A percentile compares a stretch with the other conserved stretches of the same genome.
Evolutionary conservation across 352 stramenopile species (phyloP).

Genomic region (Globisporangium paddicum): DNA sequence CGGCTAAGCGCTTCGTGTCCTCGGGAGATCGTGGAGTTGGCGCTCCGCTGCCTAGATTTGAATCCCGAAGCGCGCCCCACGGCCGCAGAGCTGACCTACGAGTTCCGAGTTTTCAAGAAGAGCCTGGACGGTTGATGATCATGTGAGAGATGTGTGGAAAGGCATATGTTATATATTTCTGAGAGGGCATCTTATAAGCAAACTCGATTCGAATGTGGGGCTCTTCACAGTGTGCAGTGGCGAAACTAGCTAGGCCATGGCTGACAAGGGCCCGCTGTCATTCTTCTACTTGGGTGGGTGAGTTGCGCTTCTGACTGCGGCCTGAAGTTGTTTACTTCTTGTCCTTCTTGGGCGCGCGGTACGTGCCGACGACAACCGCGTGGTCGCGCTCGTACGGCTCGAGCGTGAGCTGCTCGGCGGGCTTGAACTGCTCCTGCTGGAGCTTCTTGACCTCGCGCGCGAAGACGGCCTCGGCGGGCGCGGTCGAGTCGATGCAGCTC

Average conservation of each 20-base stretch:
- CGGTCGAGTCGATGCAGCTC: conserved; percentile 99
- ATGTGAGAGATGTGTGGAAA: background rate
- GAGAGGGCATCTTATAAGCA: background rate
- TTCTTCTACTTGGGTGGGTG: conserved; percentile 5
- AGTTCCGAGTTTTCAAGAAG: background rate
- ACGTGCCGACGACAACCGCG: conserved; percentile 96
- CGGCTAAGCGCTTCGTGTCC: background rate
- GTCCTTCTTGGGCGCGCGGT: conserved; percentile 94
- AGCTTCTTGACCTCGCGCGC: conserved; percentile 97
- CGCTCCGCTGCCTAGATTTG: background rate
- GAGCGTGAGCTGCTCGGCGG: conserved; percentile 97
- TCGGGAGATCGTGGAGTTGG: background rate
- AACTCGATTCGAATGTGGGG: conserved; percentile 4
- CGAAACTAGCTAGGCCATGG: background rate
- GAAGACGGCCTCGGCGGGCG: conserved; percentile 97
- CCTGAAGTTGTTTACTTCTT: conserved; percentile 52
- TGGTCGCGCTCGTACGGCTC: conserved; percentile 99
- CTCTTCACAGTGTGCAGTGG: background rate
- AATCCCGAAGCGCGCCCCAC: background rate
- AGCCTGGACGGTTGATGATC: background rate
- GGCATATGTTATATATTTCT: conserved; percentile 8
- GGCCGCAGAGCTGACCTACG: background rate
- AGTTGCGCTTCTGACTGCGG: background rate
- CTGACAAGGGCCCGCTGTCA: background rate
- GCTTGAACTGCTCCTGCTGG: conserved; percentile 98